phyloP scores from a whole-genome alignment of 2,329 filamentous ascomycete genomes.

The Botrytis sinoallii region DNA sequence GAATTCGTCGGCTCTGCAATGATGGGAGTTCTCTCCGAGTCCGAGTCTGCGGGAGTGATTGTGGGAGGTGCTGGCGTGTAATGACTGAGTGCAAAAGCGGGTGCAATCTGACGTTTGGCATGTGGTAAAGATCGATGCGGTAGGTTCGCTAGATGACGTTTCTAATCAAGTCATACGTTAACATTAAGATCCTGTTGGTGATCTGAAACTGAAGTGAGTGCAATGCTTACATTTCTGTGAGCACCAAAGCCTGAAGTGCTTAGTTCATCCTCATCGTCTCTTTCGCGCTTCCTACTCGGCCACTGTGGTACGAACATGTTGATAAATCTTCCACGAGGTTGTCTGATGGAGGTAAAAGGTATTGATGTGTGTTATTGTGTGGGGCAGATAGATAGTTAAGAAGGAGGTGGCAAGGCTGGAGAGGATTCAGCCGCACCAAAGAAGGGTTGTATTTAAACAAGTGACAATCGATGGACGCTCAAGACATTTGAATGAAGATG shows the following conservation, averaged over 20 bases:
- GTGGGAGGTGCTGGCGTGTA: slow-evolving; percentile 32
- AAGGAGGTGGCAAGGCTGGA: neutral
- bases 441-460: neutral
- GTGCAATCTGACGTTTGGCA: slow-evolving; percentile 24
- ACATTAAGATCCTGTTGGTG: slow-evolving; percentile 6
- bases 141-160: slow-evolving; percentile 35
- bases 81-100: slow-evolving; percentile 25
- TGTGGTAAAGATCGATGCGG: slow-evolving; percentile 34
- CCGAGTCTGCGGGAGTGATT: slow-evolving; percentile 36
- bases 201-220: neutral
- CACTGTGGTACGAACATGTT: slow-evolving; percentile 19
- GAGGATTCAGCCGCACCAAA: neutral
- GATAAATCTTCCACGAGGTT: neutral
- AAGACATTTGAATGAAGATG: slow-evolving; percentile 1
- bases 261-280: slow-evolving; percentile 35
- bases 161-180: slow-evolving; percentile 26
- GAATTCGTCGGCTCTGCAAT: slow-evolving; percentile 25
- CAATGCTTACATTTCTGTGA: slow-evolving; percentile 33
- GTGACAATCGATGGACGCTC: neutral
- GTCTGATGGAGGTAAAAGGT: neutral
- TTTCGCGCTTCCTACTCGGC: slow-evolving; percentile 31
- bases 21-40: slow-evolving; percentile 32
- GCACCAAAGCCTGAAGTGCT: slow-evolving; percentile 33
- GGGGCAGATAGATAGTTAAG: neutral
- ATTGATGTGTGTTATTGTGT: neutral